Evolutionary conservation across 768 basidiomycete species (phyloP).

Genomic region (Boletellus emodensis): DNA sequence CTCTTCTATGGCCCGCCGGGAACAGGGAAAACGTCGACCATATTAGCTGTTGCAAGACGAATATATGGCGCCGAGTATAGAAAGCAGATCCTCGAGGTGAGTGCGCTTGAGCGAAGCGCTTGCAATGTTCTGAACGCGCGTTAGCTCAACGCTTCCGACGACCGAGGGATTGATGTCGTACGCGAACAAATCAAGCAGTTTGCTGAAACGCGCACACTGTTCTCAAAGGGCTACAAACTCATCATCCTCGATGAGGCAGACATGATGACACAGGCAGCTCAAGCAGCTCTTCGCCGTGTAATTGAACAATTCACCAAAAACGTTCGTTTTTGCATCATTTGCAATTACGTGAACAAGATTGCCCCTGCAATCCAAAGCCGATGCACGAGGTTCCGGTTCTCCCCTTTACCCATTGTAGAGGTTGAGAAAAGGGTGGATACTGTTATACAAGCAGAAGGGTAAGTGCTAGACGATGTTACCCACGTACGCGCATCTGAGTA

Average conservation of each 20-base stretch:
- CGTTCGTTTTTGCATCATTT: slow-evolving; percentile 98
- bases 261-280: slow-evolving; percentile 99
- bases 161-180: slow-evolving; percentile 97
- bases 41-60: slow-evolving; percentile 89
- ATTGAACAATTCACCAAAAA: slow-evolving; percentile 99
- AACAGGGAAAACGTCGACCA: slow-evolving; percentile 97
- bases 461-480: slow-evolving; percentile 18
- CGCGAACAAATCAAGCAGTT: slow-evolving; percentile 99
- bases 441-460: slow-evolving; percentile 87
- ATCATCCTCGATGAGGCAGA: slow-evolving; percentile 99
- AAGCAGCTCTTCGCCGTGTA: slow-evolving; percentile 92
- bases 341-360: slow-evolving; percentile 99
- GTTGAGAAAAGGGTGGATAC: slow-evolving; percentile 77
- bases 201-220: slow-evolving; percentile 89
- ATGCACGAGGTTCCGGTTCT: slow-evolving; percentile 96
- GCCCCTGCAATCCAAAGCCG: slow-evolving; percentile 97
- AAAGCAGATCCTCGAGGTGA: slow-evolving; percentile 92
- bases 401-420: slow-evolving; percentile 80
- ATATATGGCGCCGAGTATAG: slow-evolving; percentile 85
- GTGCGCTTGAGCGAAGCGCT: slow-evolving; percentile 8
- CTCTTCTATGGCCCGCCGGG: slow-evolving; percentile 98
- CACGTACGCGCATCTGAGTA: background rate
- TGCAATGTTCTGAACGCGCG: slow-evolving; percentile 1
- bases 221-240: slow-evolving; percentile 92
- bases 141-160: slow-evolving; percentile 96